phyloP scores from a whole-genome alignment of 1,284 basidiomycete genomes.

The Tranzscheliella williamsii region DNA sequence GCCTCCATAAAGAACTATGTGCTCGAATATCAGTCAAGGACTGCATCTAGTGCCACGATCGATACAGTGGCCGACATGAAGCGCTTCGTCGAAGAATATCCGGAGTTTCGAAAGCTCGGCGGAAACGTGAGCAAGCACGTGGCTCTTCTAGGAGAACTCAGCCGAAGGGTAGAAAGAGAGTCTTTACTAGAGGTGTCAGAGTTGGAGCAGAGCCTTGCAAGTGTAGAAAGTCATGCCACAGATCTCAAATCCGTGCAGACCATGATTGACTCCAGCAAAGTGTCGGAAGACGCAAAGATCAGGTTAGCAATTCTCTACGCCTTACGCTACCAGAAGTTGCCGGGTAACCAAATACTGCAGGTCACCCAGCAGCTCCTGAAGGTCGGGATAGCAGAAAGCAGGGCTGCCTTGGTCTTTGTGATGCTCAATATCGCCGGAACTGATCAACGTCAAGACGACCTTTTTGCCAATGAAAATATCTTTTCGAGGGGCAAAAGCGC shows the following conservation, averaged over 20 bases:
- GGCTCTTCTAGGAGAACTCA: slow-evolving; percentile 91
- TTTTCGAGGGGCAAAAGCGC: slow-evolving; percentile 93
- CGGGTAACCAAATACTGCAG: slow-evolving; percentile 78
- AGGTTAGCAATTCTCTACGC: slow-evolving; percentile 92
- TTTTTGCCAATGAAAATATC: slow-evolving; percentile 94
- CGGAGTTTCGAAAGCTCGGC: slow-evolving; percentile 92
- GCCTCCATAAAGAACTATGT: slow-evolving; percentile 91
- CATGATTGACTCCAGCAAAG: slow-evolving; percentile 66
- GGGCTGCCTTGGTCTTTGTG: slow-evolving; percentile 89
- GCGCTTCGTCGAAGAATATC: slow-evolving; percentile 93
- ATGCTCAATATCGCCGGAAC: slow-evolving; percentile 90
- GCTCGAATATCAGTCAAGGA: slow-evolving; percentile 80
- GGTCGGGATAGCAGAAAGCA: slow-evolving; percentile 79
- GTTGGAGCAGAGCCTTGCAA: slow-evolving; percentile 93
- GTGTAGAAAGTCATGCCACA: slow-evolving; percentile 76
- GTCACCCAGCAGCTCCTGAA: slow-evolving; percentile 80
- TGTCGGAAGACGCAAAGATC: slow-evolving; percentile 81
- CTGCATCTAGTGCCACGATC: slow-evolving; percentile 78
- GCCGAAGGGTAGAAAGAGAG: slow-evolving; percentile 81
- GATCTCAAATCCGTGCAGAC: slow-evolving; percentile 70
- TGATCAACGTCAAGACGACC: slow-evolving; percentile 94
- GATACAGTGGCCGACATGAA: slow-evolving; percentile 83
- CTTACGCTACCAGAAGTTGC: slow-evolving; percentile 90
- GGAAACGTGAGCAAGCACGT: slow-evolving; percentile 99
- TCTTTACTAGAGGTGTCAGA: slow-evolving; percentile 80